A percentile compares a stretch with the other conserved stretches of the same genome.
phyloP scores from a whole-genome alignment of 805 yeast genomes.

The Kazachstania viticola region DNA sequence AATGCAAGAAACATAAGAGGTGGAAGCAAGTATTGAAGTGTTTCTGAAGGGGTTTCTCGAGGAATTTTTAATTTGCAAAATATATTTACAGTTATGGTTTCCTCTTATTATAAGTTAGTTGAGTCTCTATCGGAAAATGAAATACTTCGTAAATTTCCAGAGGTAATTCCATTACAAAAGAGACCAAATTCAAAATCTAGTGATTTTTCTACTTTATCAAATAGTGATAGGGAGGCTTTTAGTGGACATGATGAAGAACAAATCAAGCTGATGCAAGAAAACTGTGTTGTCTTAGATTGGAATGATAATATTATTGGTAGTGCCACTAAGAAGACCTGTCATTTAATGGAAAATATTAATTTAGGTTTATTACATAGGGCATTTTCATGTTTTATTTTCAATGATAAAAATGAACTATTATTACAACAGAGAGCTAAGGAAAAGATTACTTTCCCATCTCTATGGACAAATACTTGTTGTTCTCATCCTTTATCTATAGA shows the following conservation, averaged over 20 bases:
- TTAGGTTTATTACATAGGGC: slow-evolving; percentile 88
- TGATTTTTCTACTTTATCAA: slow-evolving; percentile 21
- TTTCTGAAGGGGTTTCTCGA: no score
- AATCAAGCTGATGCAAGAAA: slow-evolving; percentile 88
- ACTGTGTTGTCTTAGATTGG: slow-evolving; percentile 86
- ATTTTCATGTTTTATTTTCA: slow-evolving; percentile 88
- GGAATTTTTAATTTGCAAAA: no score
- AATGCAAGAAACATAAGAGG: no score
- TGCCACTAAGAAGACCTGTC: slow-evolving; percentile 86
- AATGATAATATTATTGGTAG: slow-evolving; percentile 84
- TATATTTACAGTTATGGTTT: background rate
- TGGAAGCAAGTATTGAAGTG: no score
- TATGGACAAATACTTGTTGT: slow-evolving; percentile 99
- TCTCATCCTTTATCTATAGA: slow-evolving; percentile 89
- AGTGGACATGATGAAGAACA: slow-evolving; percentile 90
- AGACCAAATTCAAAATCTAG: slow-evolving; percentile 46
- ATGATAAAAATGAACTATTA: slow-evolving; percentile 60
- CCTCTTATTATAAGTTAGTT: slow-evolving; percentile 42
- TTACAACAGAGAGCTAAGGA: slow-evolving; percentile 94
- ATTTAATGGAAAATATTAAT: slow-evolving; percentile 76
- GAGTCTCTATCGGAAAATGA: slow-evolving; percentile 36
- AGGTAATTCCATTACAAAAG: slow-evolving; percentile 45
- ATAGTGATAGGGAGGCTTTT: slow-evolving; percentile 37
- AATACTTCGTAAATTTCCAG: slow-evolving; percentile 50
- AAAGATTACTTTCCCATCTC: slow-evolving; percentile 88